Evolutionary conservation across 306 rosid species (phyloP).

Genomic region (Purshia tridentata): DNA sequence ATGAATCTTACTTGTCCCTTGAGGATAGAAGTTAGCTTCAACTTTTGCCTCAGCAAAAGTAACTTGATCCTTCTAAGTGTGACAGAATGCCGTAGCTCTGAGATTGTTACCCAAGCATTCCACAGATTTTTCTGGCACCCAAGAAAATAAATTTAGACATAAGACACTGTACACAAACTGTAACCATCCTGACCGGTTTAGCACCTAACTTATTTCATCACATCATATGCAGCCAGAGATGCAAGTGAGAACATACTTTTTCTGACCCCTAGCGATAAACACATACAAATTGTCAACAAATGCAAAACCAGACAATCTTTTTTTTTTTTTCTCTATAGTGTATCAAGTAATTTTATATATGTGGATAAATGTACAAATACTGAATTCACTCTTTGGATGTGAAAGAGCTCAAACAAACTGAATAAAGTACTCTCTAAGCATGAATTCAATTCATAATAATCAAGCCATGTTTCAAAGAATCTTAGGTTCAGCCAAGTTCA

Average conservation of each 20-base stretch:
- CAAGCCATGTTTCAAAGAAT: background rate
- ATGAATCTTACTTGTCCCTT: slow-evolving; percentile 84
- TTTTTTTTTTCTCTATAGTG: no score
- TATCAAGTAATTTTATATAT: background rate
- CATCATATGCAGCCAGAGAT: slow-evolving; percentile 12
- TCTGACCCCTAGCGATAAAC: background rate
- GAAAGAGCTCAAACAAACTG: slow-evolving; percentile 6
- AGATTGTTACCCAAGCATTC: slow-evolving; percentile 98
- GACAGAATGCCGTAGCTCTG: slow-evolving; percentile 94
- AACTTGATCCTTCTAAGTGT: slow-evolving; percentile 96
- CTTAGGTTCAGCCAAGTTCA: background rate
- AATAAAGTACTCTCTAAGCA: background rate
- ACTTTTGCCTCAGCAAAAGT: slow-evolving; percentile 80
- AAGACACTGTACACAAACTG: slow-evolving; percentile 26
- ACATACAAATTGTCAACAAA: slow-evolving; percentile 3
- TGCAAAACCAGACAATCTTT: background rate
- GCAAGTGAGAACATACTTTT: background rate
- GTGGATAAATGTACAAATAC: background rate
- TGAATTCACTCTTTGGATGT: background rate
- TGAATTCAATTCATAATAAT: no score
- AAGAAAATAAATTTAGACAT: slow-evolving; percentile 33
- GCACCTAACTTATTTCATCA: slow-evolving; percentile 6
- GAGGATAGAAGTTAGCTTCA: slow-evolving; percentile 90
- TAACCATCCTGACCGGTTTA: slow-evolving; percentile 8
- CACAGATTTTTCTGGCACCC: slow-evolving; percentile 75